Evolutionary conservation across 495 filamentous ascomycete species (phyloP).

Genomic region (Halenospora varia): DNA sequence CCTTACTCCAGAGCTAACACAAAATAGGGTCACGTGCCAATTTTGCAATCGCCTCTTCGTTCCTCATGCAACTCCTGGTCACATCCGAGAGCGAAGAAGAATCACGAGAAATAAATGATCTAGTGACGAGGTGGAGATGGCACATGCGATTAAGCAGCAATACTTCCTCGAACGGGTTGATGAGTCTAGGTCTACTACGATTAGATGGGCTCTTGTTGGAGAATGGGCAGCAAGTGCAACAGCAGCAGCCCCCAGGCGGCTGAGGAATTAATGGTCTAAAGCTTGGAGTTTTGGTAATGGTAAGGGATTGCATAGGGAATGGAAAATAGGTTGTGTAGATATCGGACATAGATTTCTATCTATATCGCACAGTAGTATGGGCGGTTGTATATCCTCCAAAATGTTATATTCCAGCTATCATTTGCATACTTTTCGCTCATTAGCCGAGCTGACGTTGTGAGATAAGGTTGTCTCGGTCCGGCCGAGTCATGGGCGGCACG

Average conservation of each 20-base stretch:
- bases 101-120: constrained; percentile 19
- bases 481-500: no score
- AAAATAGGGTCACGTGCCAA: constrained; percentile 26
- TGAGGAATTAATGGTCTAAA: no score
- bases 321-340: no score
- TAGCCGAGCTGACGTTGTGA: no score
- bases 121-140: constrained; percentile 23
- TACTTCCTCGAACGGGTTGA: constrained; percentile 22
- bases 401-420: no score
- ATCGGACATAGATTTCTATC: no score
- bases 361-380: no score
- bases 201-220: constrained; percentile 24
- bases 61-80: constrained; percentile 25
- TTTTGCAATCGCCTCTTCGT: constrained; percentile 29
- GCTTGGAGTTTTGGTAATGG: no score
- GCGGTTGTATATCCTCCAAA: no score
- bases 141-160: constrained; percentile 22
- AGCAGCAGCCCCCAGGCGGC: neutral
- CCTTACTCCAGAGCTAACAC: neutral
- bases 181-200: constrained; percentile 25
- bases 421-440: no score
- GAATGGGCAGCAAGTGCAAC: constrained; percentile 8
- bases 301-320: no score
- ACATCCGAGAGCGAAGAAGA: constrained; percentile 19
- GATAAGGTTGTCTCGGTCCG: no score